Conservation (phyloP, 164 flowering plant genomes). For the Dillenia suffruticosa region DNA sequence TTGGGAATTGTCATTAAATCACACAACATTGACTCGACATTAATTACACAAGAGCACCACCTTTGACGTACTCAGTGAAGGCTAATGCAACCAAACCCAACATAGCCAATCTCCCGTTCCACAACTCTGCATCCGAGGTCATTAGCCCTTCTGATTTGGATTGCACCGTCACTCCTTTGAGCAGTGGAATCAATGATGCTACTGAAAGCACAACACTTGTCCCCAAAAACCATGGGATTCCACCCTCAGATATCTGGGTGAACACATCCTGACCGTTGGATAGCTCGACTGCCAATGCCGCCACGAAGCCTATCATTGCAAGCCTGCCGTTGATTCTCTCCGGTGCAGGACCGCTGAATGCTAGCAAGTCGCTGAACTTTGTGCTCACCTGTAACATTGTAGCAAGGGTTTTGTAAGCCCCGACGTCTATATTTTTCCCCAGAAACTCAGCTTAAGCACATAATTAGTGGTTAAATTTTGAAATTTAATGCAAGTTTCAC, state of each 20-base stretch:
- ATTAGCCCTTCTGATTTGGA: slow-evolving; percentile 52
- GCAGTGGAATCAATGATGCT: slow-evolving; percentile 73
- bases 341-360: slow-evolving; percentile 82
- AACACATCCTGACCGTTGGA: slow-evolving; percentile 51
- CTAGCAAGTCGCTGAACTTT: slow-evolving; percentile 51
- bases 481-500: too few relatives aligned
- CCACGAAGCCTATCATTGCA: slow-evolving; percentile 84
- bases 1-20: too few relatives aligned
- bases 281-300: slow-evolving; percentile 71
- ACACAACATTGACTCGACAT: too few relatives aligned
- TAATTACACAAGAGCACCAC: slow-evolving; percentile 50
- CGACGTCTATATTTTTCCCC: neutral
- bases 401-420: neutral
- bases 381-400: slow-evolving; percentile 40
- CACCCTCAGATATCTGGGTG: slow-evolving; percentile 60
- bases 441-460: neutral
- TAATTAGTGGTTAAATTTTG: too few relatives aligned
- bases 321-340: slow-evolving; percentile 91
- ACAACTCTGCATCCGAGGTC: slow-evolving; percentile 78
- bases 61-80: slow-evolving; percentile 77
- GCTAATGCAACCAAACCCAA: slow-evolving; percentile 78
- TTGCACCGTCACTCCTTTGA: slow-evolving; percentile 56
- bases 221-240: slow-evolving; percentile 59
- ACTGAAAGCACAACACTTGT: slow-evolving; percentile 44
- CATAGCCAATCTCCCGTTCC: slow-evolving; percentile 92